These are phyloP conservation scores for Capronia coronata DNA, from an alignment of 2,329 filamentous ascomycete genomes.

Conservation along the genomic window DNA sequence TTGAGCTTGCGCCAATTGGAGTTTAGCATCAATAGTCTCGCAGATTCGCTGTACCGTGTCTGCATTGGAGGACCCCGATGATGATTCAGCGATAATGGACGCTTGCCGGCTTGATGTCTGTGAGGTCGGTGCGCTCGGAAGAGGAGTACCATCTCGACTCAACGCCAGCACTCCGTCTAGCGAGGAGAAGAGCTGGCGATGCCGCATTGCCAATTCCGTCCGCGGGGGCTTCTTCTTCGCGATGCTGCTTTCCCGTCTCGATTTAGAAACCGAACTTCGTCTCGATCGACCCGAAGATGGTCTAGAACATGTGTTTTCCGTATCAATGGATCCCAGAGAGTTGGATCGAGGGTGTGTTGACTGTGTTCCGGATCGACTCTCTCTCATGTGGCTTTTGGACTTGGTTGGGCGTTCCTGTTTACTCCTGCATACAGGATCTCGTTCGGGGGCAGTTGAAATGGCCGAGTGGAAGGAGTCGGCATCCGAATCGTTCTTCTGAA, in stretches of 20 bases:
- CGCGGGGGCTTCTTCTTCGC: background rate
- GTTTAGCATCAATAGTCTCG: slow-evolving; percentile 12
- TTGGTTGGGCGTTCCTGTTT: background rate
- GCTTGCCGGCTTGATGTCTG: slow-evolving; percentile 12
- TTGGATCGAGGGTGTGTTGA: too few species aligned
- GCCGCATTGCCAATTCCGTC: slow-evolving; percentile 11
- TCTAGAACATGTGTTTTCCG: background rate
- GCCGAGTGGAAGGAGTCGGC: slow-evolving; percentile 25
- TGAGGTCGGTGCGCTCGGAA: slow-evolving; percentile 14
- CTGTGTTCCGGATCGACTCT: background rate
- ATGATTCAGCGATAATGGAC: slow-evolving; percentile 9
- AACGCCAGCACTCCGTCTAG: slow-evolving; percentile 16
- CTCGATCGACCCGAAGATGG: slow-evolving; percentile 5
- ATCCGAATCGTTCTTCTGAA: slow-evolving; percentile 11
- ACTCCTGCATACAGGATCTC: background rate
- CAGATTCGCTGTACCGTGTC: slow-evolving; percentile 1
- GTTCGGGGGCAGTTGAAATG: slow-evolving; percentile 10
- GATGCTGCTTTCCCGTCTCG: slow-evolving; percentile 14
- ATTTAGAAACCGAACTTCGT: slow-evolving; percentile 5
- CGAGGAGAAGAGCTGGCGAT: slow-evolving; percentile 17
- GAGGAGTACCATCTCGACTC: slow-evolving; percentile 14
- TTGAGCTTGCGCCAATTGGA: background rate
- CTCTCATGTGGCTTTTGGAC: background rate
- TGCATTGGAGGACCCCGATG: background rate
- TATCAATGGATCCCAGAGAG: background rate